Conservation (phyloP, 495 filamentous ascomycete species). For the Xanthoparmelia taractica region DNA sequence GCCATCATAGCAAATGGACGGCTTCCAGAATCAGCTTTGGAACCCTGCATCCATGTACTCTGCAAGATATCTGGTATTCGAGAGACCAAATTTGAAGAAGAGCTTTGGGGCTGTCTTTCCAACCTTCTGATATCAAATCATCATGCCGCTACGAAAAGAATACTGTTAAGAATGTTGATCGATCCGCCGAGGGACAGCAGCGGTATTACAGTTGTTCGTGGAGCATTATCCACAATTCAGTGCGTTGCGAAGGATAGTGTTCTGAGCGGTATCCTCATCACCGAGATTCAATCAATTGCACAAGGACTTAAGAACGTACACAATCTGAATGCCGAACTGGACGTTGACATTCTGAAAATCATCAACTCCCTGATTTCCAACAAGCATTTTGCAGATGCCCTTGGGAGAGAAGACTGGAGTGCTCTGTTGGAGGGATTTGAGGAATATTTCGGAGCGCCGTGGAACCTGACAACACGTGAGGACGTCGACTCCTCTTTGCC, state of each 20-base stretch:
- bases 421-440: neutral
- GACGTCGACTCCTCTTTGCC: neutral
- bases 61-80: conserved; percentile 63
- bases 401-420: neutral
- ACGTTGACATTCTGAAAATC: neutral
- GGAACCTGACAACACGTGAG: neutral
- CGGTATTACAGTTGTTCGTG: conserved; percentile 1
- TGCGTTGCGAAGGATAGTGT: conserved; percentile 2
- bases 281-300: neutral
- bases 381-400: neutral
- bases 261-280: neutral
- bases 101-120: conserved; percentile 6
- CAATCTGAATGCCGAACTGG: neutral
- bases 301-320: conserved; percentile 2
- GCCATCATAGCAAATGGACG: conserved; percentile 70
- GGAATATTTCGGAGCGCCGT: neutral
- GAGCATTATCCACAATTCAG: conserved; percentile 8
- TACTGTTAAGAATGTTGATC: conserved; percentile 8
- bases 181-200: neutral
- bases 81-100: conserved; percentile 9
- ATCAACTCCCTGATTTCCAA: conserved; percentile 5
- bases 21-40: conserved; percentile 60
- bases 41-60: conserved; percentile 66
- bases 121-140: conserved; percentile 7
- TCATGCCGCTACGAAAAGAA: neutral